Conservation (phyloP, 129 eudicot genomes). For the Flaveria linearis region DNA sequence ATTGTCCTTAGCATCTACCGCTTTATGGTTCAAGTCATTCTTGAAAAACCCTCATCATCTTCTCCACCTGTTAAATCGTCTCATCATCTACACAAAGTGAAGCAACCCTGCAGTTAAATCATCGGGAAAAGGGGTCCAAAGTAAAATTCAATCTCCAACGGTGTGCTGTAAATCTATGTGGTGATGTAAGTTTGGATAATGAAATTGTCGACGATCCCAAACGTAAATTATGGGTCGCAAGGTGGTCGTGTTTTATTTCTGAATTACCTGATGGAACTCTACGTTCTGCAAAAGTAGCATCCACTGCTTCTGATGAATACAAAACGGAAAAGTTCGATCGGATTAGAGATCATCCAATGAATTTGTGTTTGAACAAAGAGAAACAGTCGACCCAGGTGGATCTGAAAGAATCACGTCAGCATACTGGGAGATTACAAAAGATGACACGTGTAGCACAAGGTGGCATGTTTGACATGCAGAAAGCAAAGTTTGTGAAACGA, state of each 20-base stretch:
- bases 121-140: constrained; percentile 72
- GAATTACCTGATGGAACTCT: constrained; percentile 66
- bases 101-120: constrained; percentile 46
- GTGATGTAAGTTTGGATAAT: constrained; percentile 70
- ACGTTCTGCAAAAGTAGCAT: constrained; percentile 70
- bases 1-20: constrained; percentile 64
- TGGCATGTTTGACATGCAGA: constrained; percentile 79
- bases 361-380: constrained; percentile 69
- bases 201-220: constrained; percentile 69
- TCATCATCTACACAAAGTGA: constrained; percentile 42
- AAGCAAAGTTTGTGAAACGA: constrained; percentile 74
- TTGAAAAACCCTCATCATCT: constrained; percentile 45
- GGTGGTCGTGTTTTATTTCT: constrained; percentile 73
- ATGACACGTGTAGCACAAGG: constrained; percentile 42
- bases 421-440: constrained; percentile 61
- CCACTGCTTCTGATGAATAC: constrained; percentile 59
- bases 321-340: constrained; percentile 55
- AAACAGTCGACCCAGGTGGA: constrained; percentile 76
- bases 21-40: constrained; percentile 55
- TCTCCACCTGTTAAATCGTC: constrained; percentile 48
- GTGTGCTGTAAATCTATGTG: constrained; percentile 63
- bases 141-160: constrained; percentile 63
- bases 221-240: constrained; percentile 89
- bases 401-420: constrained; percentile 67
- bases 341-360: constrained; percentile 73